These are phyloP conservation scores for Vicia faba DNA, from an alignment of 306 rosid genomes.

Conservation along the genomic window DNA sequence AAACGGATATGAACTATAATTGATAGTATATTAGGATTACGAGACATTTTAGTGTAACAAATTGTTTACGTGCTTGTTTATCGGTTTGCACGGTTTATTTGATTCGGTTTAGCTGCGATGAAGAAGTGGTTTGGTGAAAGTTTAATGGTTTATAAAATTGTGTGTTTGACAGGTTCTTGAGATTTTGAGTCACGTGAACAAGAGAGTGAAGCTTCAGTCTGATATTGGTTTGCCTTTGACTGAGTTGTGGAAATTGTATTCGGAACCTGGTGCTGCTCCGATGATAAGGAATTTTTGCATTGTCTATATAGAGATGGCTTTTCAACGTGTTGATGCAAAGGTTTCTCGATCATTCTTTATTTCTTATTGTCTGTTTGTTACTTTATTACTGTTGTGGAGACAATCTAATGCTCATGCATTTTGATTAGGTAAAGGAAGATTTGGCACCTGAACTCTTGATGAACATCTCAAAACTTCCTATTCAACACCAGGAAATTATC, in stretches of 20 bases:
- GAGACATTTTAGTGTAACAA: background rate
- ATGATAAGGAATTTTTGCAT: conserved; percentile 94
- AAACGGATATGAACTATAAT: no score
- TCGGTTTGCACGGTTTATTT: background rate
- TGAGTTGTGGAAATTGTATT: conserved; percentile 80
- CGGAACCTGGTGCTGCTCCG: conserved; percentile 59
- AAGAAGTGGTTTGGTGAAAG: conserved; percentile 1
- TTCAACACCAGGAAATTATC: conserved; percentile 89
- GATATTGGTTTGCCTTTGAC: conserved; percentile 80
- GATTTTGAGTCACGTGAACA: conserved; percentile 96
- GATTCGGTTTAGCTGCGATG: background rate
- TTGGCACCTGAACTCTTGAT: conserved; percentile 74
- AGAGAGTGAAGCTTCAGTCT: conserved; percentile 89
- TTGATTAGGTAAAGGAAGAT: conserved; percentile 70
- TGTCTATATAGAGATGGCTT: conserved; percentile 94
- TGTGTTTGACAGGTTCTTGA: conserved; percentile 72
- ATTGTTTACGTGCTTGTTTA: background rate
- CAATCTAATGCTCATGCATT: conserved; percentile 35
- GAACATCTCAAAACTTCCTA: conserved; percentile 82
- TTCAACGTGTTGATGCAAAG: conserved; percentile 71
- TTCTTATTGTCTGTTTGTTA: conserved; percentile 24
- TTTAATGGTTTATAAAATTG: conserved; percentile 18
- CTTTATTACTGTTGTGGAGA: conserved; percentile 23
- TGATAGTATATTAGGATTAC: no score
- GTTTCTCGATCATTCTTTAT: conserved; percentile 41